Base-by-base conservation (phyloP, 768 basidiomycete genomes). In the Phlebiopsis flavidoalba region DNA sequence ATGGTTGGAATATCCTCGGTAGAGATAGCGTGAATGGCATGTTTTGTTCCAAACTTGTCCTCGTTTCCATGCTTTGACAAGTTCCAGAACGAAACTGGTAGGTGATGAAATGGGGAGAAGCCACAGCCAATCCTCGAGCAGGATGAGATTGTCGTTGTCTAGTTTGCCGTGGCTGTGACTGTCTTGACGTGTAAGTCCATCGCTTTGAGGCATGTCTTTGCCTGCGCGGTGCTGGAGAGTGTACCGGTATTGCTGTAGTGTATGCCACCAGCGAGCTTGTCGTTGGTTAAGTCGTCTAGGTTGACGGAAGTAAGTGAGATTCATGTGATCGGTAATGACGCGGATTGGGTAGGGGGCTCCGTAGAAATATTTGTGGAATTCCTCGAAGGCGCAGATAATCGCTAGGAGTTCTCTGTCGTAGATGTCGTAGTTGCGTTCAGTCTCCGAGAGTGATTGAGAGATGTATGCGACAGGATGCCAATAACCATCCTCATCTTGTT, bases 391-490 rank as follows among this genome's bases (percentile, higher is more conserved):
- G 36, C 33, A 11, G 7, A 52, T 52, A 49, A 59, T 59, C 12
- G 49, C 57, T 11, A 58, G 22, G 8, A 58, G 6, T 47, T 58
- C 57, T 5, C 31, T 6, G 24, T 26, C 21, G 26, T 51, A 49
- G 43, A 75, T 72, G 12, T 74, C 43, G 26, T 58, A 14, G 22
- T 58, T 47, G 7, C 45, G 40, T 8, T 58, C 37, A 11, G 12
- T 21, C 0, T 63, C 35, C 12, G 60, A 66, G 17, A 71, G 53
- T 8, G 64, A 24, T 21, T 66, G 59, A 0, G 64, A 68, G 17
- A 66, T 49, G 50, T 65, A 74, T 8, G 65, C 69, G 31, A 73
- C 52, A 2, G 73, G 68, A 15, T 58, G 60, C 67, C 54, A 69
- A 53, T 11, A 21, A 0, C 51, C 57, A 35, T 62, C 61, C n/a